phyloP scores from a whole-genome alignment of 1,284 basidiomycete species.

The Papiliotrema laurentii region DNA sequence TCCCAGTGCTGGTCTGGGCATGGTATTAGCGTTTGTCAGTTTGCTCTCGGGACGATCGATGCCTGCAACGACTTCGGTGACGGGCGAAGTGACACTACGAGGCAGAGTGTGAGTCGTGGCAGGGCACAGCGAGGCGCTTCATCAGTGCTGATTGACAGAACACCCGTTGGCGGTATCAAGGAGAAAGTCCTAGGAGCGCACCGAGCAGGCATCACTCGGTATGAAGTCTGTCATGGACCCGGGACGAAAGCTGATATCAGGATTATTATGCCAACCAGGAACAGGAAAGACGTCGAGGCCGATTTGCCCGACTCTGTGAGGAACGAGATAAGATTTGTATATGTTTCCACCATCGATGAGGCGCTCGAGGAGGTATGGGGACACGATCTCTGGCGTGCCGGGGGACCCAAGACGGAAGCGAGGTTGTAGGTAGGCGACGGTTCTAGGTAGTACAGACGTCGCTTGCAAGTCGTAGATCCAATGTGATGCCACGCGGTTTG shows the following conservation, averaged over 20 bases:
- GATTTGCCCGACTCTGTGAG: conserved; percentile 88
- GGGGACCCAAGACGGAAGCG: conserved; percentile 16
- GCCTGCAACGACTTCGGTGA: conserved; percentile 82
- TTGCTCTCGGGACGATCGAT: conserved; percentile 76
- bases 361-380: conserved; percentile 40
- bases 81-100: conserved; percentile 86
- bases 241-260: conserved; percentile 13
- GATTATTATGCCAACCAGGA: conserved; percentile 72
- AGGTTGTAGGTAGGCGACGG: conserved; percentile 24
- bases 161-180: conserved; percentile 86
- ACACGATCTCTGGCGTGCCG: conserved; percentile 16
- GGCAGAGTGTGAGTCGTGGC: conserved; percentile 70
- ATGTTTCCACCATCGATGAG: conserved; percentile 28
- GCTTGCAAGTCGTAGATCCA: no score
- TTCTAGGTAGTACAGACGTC: no score
- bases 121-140: no score
- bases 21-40: conserved; percentile 81
- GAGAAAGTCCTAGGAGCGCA: conserved; percentile 92
- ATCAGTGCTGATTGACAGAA: conserved; percentile 23
- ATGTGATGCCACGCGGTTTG: background rate
- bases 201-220: conserved; percentile 79
- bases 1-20: conserved; percentile 87
- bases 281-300: conserved; percentile 82
- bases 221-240: conserved; percentile 3
- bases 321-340: conserved; percentile 78